Evolutionary conservation across 164 flowering plant species (phyloP).

Genomic region (Vitis amurensis): DNA sequence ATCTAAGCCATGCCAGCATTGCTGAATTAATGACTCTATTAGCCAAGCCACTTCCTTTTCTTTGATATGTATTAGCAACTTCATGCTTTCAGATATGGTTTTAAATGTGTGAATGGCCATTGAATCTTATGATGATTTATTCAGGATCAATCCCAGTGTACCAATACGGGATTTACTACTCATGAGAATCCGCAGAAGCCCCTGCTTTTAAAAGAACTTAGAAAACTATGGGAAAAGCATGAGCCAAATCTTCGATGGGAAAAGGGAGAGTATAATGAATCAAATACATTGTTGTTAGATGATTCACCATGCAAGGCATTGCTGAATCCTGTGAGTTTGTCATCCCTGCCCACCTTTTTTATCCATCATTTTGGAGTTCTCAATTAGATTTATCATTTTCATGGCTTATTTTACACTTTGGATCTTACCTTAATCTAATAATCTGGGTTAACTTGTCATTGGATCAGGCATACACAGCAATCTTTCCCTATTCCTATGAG

Average conservation of each 20-base stretch:
- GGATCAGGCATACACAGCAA: conserved; percentile 44
- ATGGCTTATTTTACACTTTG: neutral
- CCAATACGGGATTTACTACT: conserved; percentile 34
- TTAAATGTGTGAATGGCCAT: neutral
- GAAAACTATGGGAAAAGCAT: conserved; percentile 43
- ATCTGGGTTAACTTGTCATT: neutral
- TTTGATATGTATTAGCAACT: neutral
- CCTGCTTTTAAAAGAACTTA: conserved; percentile 51
- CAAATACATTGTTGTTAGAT: conserved; percentile 56
- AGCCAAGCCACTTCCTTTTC: neutral
- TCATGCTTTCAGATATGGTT: neutral
- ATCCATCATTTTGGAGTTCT: neutral
- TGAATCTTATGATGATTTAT: conserved; percentile 3
- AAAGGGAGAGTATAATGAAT: conserved; percentile 40
- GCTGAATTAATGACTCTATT: neutral
- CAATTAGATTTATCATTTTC: neutral
- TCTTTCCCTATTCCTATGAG: conserved; percentile 44
- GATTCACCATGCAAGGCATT: conserved; percentile 65
- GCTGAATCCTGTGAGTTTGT: conserved; percentile 44
- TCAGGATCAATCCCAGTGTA: conserved; percentile 54
- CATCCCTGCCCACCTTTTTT: neutral
- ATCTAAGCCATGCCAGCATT: neutral
- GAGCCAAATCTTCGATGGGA: conserved; percentile 35
- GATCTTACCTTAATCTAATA: neutral
- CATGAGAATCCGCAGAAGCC: conserved; percentile 45